A percentile compares a stretch with the other conserved stretches of the same genome.
Evolutionary conservation across 2,329 filamentous ascomycete genomes (phyloP).

Genomic region (Ophiostoma perfectum): DNA sequence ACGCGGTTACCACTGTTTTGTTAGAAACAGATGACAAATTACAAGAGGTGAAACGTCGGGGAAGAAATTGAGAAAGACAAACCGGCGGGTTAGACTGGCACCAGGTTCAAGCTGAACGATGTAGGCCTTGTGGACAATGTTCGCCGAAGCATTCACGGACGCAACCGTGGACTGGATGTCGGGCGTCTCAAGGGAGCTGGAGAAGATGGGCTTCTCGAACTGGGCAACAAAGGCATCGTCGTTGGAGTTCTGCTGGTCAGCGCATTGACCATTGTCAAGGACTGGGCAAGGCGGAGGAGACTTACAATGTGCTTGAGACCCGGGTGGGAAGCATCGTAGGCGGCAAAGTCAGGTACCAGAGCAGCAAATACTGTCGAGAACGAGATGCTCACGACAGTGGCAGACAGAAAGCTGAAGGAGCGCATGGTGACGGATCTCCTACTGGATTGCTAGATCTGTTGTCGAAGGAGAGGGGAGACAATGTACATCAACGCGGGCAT

Average conservation of each 20-base stretch:
- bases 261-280: no score
- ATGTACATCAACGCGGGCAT: not conserved
- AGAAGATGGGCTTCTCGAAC: not conserved
- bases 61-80: not conserved
- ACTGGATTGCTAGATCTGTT: not conserved
- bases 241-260: not conserved
- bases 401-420: not conserved
- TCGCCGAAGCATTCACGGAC: not conserved
- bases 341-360: not conserved
- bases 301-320: not conserved
- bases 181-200: not conserved
- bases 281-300: no score
- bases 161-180: not conserved
- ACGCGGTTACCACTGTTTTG: not conserved
- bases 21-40: not conserved
- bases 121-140: not conserved
- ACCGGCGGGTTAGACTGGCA: not conserved
- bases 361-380: not conserved
- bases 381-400: not conserved
- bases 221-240: not conserved
- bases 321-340: not conserved
- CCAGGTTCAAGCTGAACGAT: not conserved
- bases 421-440: not conserved
- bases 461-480: not conserved
- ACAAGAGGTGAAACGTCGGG: not conserved